A percentile compares a stretch with the other conserved stretches of the same genome.
Conservation (phyloP, 768 basidiomycete genomes). For the Lanmaoa rubissima region DNA sequence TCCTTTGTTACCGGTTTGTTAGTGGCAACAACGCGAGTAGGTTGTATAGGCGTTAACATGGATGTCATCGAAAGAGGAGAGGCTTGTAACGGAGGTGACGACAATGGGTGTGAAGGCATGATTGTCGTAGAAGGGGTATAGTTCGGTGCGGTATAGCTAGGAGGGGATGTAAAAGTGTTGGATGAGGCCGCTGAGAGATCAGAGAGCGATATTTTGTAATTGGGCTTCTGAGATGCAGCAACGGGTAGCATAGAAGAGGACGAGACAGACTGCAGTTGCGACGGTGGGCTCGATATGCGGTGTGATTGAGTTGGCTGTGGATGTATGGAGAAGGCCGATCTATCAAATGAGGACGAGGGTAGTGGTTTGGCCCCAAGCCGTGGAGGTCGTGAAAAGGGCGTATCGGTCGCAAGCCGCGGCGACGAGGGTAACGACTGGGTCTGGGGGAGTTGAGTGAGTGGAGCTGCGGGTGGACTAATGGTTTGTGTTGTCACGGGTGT, state of each 20-base stretch:
- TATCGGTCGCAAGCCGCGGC: conserved; percentile 35
- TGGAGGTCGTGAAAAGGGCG: conserved; percentile 31
- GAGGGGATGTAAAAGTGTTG: conserved; percentile 7
- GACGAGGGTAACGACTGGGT: conserved; percentile 41
- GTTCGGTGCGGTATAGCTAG: conserved; percentile 15
- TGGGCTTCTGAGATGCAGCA: conserved; percentile 42
- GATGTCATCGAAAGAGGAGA: conserved; percentile 42
- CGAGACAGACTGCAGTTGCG: conserved; percentile 19
- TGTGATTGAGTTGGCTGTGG: conserved; percentile 22
- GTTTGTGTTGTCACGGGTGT: conserved; percentile 15
- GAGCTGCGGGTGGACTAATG: conserved; percentile 13
- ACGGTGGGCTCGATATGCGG: conserved; percentile 20
- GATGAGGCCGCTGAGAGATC: conserved; percentile 25
- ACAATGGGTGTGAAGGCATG: conserved; percentile 23
- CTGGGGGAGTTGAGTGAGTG: conserved; percentile 11
- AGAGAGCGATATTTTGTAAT: conserved; percentile 54
- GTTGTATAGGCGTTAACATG: conserved; percentile 59
- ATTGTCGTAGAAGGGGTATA: conserved; percentile 18
- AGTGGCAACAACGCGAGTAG: conserved; percentile 39
- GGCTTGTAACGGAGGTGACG: conserved; percentile 32
- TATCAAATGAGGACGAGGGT: conserved; percentile 36
- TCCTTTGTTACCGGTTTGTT: conserved; percentile 56
- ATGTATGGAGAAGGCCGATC: conserved; percentile 25
- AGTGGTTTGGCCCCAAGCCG: conserved; percentile 41
- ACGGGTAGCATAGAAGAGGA: conserved; percentile 8